Evolutionary conservation across 306 rosid species (phyloP), one percentile per base, ranked within the genome.

Genomic region (Sicyos edulis): DNA sequence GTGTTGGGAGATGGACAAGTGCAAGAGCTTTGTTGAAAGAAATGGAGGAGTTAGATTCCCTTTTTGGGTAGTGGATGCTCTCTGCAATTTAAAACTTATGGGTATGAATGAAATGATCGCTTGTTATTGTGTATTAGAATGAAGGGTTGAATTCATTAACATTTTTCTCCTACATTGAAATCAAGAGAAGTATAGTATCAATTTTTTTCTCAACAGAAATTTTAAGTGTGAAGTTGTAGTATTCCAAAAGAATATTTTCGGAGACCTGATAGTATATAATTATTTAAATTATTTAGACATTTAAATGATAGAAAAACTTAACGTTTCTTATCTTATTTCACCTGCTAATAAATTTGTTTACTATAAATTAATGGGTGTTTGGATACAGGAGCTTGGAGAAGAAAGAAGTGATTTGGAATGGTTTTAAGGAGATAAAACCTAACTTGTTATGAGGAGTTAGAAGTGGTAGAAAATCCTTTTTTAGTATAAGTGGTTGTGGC

Each of bases 31-130:
- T n/a, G n/a, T n/a, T n/a, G n/a, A n/a, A n/a, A n/a, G n/a, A n/a
- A n/a, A n/a, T 82, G 78, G 76, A 86, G 70, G 97, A 91, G 78
- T 84, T 93, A 74, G 83, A 85, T 74, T 83, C 85, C 79, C 57
- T 93, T 80, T 78, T 88, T 26, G 65, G 65, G 49, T n/a, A 32
- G 13, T 34, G 49, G 8, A 34, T 16, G 15, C 13, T 32, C 22
- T 61, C 13, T 15, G 13, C 14, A 16, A 32, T 34, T 3, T 61
- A n/a, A 17, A n/a, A 61, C 13, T 34, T 16, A 61, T 16, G 22
- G 13, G 49, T 6, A 60, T 8, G 11, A 34, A 40, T n/a, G 68
- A 37, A 61, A 16, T 32, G 47, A 15, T 32, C 2, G 10, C 67
- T 15, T 16, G 67, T 17, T 37, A 37, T 37, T 37, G 42, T 37